Base-by-base conservation (phyloP, 2,329 filamentous ascomycete species). In the Penicillium sp. region DNA sequence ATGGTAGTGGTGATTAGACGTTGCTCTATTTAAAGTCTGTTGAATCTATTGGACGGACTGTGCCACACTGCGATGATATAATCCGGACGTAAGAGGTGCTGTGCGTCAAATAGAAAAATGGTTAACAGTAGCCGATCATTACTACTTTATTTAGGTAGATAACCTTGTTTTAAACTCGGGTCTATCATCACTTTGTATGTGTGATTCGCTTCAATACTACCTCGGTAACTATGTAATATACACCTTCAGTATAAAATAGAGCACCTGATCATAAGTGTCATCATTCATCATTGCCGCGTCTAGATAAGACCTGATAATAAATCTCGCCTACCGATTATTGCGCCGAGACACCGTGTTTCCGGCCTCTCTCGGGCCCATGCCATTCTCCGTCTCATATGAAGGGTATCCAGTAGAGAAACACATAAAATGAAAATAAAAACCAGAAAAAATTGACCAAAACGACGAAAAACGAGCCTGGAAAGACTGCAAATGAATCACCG, bases 401-500 rank as follows among this genome's bases (percentile, higher is more conserved):
- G 61, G 59, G 61, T 60, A 61, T 63, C 57, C 54, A 59, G 52
- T 31, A 54, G 50, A 52, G n/a, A 57, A 46, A 18, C 12, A 31
- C 15, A 20, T 25, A 51, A 26, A 53, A 43, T 49, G 4, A 52
- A 55, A 27, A 26, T 27, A 46, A 45, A 12, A 54, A 12, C 12
- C 20, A 37, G 2, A 48, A 20, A 29, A 22, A 46, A 45, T 40
- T 40, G 51, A 55, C 37, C 33, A 54, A 46, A 35, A 42, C 37
- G 12, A 29, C 43, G 20, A 52, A 54, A 2, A 25, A 3, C 2
- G 23, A 45, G 20, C 29, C 31, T 22, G 51, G 46, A 54, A 58
- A 56, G 18, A 14, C 5, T 18, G 15, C 33, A 25, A n/a, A 11
- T 12, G 20, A 35, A 37, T 77, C 62, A 82, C 58, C 81, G 76